Base-by-base conservation (phyloP, 1,284 basidiomycete genomes). In the Ceraceosorus guamensis region DNA sequence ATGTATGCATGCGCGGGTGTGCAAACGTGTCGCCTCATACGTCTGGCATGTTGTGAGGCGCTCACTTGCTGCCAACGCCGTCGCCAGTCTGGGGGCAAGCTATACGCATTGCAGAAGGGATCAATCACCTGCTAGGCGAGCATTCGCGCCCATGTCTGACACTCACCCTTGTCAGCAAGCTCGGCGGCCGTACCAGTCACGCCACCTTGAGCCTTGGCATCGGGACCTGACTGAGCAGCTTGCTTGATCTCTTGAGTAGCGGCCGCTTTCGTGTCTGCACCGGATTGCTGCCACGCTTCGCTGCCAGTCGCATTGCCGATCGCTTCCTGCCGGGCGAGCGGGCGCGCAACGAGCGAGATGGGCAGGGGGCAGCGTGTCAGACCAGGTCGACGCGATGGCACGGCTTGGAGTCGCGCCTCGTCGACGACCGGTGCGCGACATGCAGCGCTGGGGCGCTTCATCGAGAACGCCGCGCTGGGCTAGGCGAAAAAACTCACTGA, bases 251-350 rank as follows among this genome's bases (percentile, higher is more conserved):
- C 39, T 16, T 41, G 11, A 16, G 39, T 41, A 3, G 39, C 39
- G 11, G 39, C 39, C 16, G 39, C 39, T 3, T 41, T 41, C 2
- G 39, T 41, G 39, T 41, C 39, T 2, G 39, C 39, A 46, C 69
- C 69, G 53, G 60, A 49, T 46, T 55, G 46, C 56, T 67, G 61
- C 69, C 67, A 69, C 11, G 63, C 61, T 6, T 56, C 44, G 31
- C 63, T 61, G 30, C 69, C 69, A 44, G 59, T 50, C 24, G 53
- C 55, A 59, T 66, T 65, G 34, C 69, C 69, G 35, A 71, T 62
- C 52, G 65, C 59, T 62, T 71, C 67, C 57, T 24, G 24, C 24
- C 2, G 24, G 24, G 24, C 24, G 24, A 24, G 24, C 24, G 24
- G 24, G 24, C 24, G 24, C 24, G 24, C 24, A 24, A 24, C 3